Conservation (phyloP, 805 yeast genomes). For the Candida morakotiae region DNA sequence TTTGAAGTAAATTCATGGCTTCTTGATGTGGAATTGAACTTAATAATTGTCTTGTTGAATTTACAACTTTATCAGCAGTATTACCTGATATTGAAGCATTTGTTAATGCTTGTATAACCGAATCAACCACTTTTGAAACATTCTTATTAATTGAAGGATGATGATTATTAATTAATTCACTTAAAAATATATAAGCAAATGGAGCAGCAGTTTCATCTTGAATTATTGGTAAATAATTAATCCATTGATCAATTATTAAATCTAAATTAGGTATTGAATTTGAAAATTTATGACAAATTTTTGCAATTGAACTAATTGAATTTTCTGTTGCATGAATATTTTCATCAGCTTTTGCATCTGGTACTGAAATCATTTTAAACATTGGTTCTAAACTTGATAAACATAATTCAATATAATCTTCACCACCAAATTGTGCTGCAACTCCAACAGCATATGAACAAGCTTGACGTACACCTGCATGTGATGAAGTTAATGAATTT, state of each 20-base stretch:
- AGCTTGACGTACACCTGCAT: constrained; percentile 78
- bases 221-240: constrained; percentile 72
- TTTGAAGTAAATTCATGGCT: constrained; percentile 59
- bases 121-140: constrained; percentile 59
- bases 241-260: constrained; percentile 69
- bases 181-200: constrained; percentile 70
- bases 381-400: constrained; percentile 71
- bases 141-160: constrained; percentile 54
- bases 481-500: constrained; percentile 61
- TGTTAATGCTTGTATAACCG: constrained; percentile 71
- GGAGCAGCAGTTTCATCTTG: constrained; percentile 89
- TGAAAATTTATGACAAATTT: constrained; percentile 67
- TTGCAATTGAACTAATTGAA: constrained; percentile 77
- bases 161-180: constrained; percentile 63
- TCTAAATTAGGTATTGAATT: constrained; percentile 56
- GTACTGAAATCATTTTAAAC: constrained; percentile 65
- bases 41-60: constrained; percentile 60
- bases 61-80: constrained; percentile 63
- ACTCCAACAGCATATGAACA: constrained; percentile 83
- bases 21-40: constrained; percentile 64
- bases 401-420: constrained; percentile 53
- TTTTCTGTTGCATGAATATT: constrained; percentile 85
- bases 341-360: constrained; percentile 83
- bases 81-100: constrained; percentile 64
- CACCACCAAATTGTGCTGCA: constrained; percentile 79